Evolutionary conservation across 2,329 filamentous ascomycete genomes (phyloP), one percentile per base, ranked within the genome.

Genomic region (Calonectria pteridis): DNA sequence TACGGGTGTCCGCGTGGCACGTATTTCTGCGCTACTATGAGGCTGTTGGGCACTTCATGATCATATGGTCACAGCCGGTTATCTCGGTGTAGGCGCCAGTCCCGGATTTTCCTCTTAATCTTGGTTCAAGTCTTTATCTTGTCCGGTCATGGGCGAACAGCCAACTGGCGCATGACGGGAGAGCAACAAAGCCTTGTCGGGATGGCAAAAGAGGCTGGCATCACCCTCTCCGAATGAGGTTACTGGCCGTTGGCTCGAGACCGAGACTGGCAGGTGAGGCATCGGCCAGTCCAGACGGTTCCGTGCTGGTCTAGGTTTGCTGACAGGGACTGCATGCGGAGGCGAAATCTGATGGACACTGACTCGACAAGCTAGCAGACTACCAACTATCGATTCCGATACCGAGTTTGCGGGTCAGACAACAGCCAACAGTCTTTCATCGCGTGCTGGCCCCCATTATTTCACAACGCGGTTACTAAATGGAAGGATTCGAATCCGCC

Each of bases 161-260:
- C 66, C 62, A 64, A 68, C 70, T 40, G 46, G 46, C 65, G 53
- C 63, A 59, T 20, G 53, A 35, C n/a, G 16, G 11, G 40, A 50
- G 28, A 67, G 43, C 35, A 50, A 37, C 23, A 37, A 55, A 29
- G 43, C n/a, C 23, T 49, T 40, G 49, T 26, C n/a, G 23, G 43
- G 46, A 72, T 53, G 64, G 58, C 29, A 29, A 67, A 68, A 63
- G 37, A 14, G 55, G 29, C 43, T 50, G 43, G 31, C 55, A 23
- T 29, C 69, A 79, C 73, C 69, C 71, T 71, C 72, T 66, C 77
- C 69, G 43, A 63, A 77, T 78, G 51, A 50, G 70, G 77, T 53
- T 79, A 74, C 75, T 58, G 31, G 65, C 77, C 68, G 71, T 80
- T 77, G 69, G 69, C 74, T 78, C 74, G 43, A 73, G 71, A 50